These are phyloP conservation scores for Bolboschoenoplectus hybrid DNA, from an alignment of 202 grass and related monocot genomes.

Conservation along the genomic window DNA sequence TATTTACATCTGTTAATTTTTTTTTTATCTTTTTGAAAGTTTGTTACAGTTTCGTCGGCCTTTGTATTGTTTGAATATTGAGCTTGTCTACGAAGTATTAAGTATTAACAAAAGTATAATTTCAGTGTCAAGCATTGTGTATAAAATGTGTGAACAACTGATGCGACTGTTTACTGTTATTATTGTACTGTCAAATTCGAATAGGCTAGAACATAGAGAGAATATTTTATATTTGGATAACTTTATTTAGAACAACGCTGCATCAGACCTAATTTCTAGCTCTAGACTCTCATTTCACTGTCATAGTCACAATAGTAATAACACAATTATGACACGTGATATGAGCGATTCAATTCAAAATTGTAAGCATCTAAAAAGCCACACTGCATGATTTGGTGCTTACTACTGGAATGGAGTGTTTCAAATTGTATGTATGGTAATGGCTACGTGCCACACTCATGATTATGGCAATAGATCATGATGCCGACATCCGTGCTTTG, in stretches of 20 bases:
- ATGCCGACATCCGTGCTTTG: not conserved
- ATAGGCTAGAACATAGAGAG: not conserved
- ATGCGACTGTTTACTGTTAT: too few species aligned
- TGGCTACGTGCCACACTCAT: not conserved
- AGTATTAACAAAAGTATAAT: not conserved
- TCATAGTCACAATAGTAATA: not conserved
- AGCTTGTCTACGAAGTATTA: too few species aligned
- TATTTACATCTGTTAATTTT: too few species aligned
- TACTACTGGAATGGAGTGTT: not conserved
- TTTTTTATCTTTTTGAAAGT: too few species aligned
- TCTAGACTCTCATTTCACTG: not conserved
- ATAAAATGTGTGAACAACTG: too few species aligned
- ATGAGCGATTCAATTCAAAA: not conserved
- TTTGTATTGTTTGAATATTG: too few species aligned
- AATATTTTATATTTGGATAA: not conserved
- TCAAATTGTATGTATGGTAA: not conserved
- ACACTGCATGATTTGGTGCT: not conserved
- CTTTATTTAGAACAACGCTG: not conserved
- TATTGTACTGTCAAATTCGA: not conserved
- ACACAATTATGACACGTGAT: not conserved
- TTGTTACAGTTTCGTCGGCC: too few species aligned
- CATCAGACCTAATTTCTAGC: not conserved
- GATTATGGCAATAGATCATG: not conserved
- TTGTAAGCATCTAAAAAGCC: not conserved
- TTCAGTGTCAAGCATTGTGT: too few species aligned